These are phyloP conservation scores for Rachicladosporium sp. DNA, from an alignment of 2,329 filamentous ascomycete species.

Conservation along the genomic window DNA sequence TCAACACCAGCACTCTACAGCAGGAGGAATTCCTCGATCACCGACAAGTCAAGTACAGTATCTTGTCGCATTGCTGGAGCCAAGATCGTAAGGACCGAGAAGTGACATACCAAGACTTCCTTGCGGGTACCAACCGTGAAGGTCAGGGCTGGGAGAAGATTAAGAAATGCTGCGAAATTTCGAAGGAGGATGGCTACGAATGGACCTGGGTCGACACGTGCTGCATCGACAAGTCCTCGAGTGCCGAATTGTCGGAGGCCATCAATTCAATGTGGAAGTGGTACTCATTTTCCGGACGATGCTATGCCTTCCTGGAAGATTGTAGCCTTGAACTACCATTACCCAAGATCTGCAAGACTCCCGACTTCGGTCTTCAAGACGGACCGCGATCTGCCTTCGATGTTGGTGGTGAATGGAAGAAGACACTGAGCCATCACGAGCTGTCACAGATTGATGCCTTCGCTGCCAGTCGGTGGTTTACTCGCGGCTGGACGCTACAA, in stretches of 20 bases:
- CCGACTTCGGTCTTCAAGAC: no score
- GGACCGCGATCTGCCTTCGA: no score
- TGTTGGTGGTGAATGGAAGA: no score
- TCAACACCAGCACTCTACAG: slow-evolving; percentile 3
- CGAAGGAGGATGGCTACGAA: neutral
- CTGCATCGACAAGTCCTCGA: slow-evolving; percentile 10
- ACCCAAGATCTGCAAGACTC: no score
- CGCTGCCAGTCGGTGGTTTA: slow-evolving; percentile 1
- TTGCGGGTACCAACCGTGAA: neutral
- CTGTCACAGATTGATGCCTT: no score
- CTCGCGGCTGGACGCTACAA: slow-evolving; percentile 5
- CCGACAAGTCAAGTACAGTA: slow-evolving; percentile 1
- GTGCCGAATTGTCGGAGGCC: slow-evolving; percentile 9
- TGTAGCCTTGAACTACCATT: neutral
- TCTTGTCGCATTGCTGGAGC: slow-evolving; percentile 7
- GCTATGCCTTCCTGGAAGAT: slow-evolving; percentile 1
- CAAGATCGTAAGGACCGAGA: slow-evolving; percentile 1
- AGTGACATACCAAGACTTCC: slow-evolving; percentile 6
- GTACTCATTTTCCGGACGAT: slow-evolving; percentile 1
- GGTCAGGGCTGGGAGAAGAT: slow-evolving; percentile 6
- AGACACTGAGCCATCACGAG: no score
- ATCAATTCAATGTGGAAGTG: slow-evolving; percentile 9
- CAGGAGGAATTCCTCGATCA: slow-evolving; percentile 1
- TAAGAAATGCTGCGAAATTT: neutral
- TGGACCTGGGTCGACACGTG: slow-evolving; percentile 7